Percentiles rank a stretch among this genome's conserved stretches.
phyloP scores from a whole-genome alignment of 192 early-diverging fungal genomes.

The Backusella liffmaniae region DNA sequence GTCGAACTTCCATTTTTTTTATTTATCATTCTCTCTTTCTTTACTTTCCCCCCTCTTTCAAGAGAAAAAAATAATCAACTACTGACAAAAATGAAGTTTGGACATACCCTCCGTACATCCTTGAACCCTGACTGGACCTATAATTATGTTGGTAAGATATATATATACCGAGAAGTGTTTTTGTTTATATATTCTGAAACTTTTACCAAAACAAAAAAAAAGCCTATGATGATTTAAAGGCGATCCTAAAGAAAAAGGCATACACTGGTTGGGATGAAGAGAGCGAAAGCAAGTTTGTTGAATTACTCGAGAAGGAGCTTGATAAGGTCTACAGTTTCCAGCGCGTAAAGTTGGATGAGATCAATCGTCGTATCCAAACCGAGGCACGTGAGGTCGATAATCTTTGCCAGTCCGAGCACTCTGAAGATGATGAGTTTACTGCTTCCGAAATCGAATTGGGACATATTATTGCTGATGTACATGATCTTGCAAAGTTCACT shows the following conservation, averaged over 20 bases:
- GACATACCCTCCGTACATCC: constrained; percentile 75
- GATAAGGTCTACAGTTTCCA: constrained; percentile 87
- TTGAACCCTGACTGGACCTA: constrained; percentile 87
- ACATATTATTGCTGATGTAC: constrained; percentile 77
- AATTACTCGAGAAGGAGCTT: constrained; percentile 84
- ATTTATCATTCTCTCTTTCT: constrained; percentile 12
- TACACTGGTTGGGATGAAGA: constrained; percentile 72
- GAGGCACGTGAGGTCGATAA: constrained; percentile 63
- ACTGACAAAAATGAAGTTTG: constrained; percentile 81
- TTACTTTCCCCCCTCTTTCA: background rate
- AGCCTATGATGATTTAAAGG: constrained; percentile 84
- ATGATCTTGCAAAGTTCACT: constrained; percentile 82
- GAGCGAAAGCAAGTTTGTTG: constrained; percentile 83
- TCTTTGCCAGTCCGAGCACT: constrained; percentile 41
- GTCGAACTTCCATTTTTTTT: constrained; percentile 9
- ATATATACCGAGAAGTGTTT: background rate
- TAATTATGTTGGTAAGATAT: constrained; percentile 63
- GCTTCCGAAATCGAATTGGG: constrained; percentile 69
- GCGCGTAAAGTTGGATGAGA: constrained; percentile 71
- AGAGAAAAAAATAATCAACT: background rate
- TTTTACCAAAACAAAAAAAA: background rate
- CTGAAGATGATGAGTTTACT: constrained; percentile 62
- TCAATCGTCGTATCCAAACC: constrained; percentile 67
- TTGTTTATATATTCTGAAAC: background rate
- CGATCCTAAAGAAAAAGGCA: constrained; percentile 69